Base-by-base conservation (phyloP, 768 basidiomycete species). In the Phaeotremella skinneri region DNA sequence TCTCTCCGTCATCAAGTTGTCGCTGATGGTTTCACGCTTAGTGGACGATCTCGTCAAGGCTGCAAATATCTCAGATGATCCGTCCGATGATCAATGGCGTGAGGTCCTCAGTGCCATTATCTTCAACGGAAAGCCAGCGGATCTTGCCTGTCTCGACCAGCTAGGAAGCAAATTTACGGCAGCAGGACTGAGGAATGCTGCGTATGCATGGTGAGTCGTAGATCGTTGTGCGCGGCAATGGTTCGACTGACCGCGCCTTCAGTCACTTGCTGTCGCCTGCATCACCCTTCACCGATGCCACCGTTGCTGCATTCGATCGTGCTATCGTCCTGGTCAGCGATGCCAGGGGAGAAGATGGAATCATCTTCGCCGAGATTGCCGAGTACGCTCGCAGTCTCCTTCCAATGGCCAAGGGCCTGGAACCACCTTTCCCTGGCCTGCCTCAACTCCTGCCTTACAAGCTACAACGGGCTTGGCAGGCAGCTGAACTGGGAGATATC, bases 361-460 rank as follows among this genome's bases (percentile, higher is more conserved):
- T 91, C 50, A 84, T 93, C 58, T 83, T 96, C 64, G 86, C 91
- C 2, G 96, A 99, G 78, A 86, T 96, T 49, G 80, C 86, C 14
- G 96, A 99, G 79, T 98, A 91, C 74, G 93, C 90, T 0, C 71
- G 91, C 45, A 90, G 90, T 4, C 78, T 94, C 37, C 80, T 83
- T n/a, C 79, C 87, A 3, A 76, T 82, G 0, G 68, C 81, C 1
- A 96, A 96, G 78, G 90, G 92, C 13, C 90, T 92, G 70, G 94
- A 98, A 51, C 30, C 48, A 5, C 66, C 84, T 2, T 93, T 91
- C 73, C 77, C 79, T 50, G 94, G 93, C 1, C 77, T 97, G 20
- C 84, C 89, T 7, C 87, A 91, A 69, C 80, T 98, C 26, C 89
- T 98, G 76, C 85, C 90, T 2, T 96, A 91, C 79, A 85, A 88